Base-by-base conservation (phyloP, 345 rosid species). In the Acer campestre region DNA sequence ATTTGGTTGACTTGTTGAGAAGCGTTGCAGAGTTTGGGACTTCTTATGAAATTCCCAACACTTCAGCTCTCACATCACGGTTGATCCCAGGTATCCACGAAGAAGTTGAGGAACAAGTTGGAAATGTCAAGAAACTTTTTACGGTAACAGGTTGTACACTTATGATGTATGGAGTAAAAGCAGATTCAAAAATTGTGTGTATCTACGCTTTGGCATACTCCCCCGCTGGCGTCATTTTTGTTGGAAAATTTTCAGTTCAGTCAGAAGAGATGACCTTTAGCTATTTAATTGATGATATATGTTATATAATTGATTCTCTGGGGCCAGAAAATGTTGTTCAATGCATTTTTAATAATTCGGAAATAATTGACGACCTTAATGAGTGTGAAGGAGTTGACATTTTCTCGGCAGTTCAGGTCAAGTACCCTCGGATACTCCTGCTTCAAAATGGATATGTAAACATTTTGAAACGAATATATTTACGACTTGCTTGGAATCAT, bases 321-420 rank as follows among this genome's bases (percentile, higher is more conserved):
- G 73, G 77, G 10, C 51, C 61, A 0, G 3, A 27, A 29, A 2
- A 67, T 58, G 72, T 78, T 55, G 72, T 78, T 22, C 68, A 78
- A 53, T 59, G 56, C n/a, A 42, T 78, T n/a, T 29, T 75, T 22
- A 48, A 66, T n/a, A n/a, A n/a, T n/a, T n/a, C n/a, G n/a, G n/a
- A n/a, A n/a, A n/a, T n/a, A n/a, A 42, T 55, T 40, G 0, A 58
- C 11, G n/a, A 29, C 31, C 6, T 20, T 6, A 10, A 6, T n/a
- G 65, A 71, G 18, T n/a, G 18, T 7, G 3, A 2, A n/a, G 75
- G 10, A 16, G 65, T 18, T 12, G 1, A 20, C n/a, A 12, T 55
- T 17, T 72, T 25, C 61, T 1, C 6, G 17, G 25, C 65, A 13
- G 61, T 18, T 44, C 13, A 2, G 25, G 2, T 4, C 9, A 27